These are phyloP conservation scores for Debaryomyces castellii DNA, from an alignment of 805 yeast genomes.

Conservation along the genomic window DNA sequence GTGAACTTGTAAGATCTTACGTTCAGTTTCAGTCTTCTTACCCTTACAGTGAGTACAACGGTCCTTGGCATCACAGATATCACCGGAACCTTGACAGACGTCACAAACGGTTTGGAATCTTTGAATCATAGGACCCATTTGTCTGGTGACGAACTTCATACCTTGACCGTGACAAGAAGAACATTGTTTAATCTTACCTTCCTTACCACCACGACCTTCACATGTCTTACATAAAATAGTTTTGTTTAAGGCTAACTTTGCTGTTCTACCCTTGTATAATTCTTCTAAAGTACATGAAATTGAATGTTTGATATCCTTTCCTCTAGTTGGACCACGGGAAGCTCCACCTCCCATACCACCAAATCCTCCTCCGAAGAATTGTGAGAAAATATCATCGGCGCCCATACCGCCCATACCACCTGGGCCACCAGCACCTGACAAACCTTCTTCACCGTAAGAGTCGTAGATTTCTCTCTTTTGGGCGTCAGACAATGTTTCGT, in stretches of 20 bases:
- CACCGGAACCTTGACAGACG: constrained; percentile 90
- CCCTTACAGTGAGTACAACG: constrained; percentile 87
- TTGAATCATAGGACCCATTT: constrained; percentile 99
- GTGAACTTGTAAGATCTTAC: constrained; percentile 92
- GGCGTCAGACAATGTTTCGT: constrained; percentile 83
- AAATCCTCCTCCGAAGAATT: constrained; percentile 73
- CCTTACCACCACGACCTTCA: constrained; percentile 95
- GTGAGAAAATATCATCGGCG: constrained; percentile 74
- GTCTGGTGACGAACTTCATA: constrained; percentile 87
- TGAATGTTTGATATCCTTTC: constrained; percentile 89
- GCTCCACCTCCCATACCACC: constrained; percentile 59
- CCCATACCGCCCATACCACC: constrained; percentile 59
- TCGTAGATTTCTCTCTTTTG: constrained; percentile 90
- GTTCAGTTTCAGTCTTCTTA: constrained; percentile 80
- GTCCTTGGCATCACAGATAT: constrained; percentile 80
- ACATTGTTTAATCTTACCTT: constrained; percentile 86
- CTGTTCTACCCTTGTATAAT: constrained; percentile 87
- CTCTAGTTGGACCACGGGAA: constrained; percentile 82
- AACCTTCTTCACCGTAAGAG: constrained; percentile 89
- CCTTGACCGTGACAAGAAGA: constrained; percentile 88
- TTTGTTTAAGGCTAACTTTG: constrained; percentile 91
- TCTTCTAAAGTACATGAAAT: constrained; percentile 87
- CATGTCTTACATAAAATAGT: constrained; percentile 85
- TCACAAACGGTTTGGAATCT: constrained; percentile 95
- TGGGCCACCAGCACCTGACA: constrained; percentile 69